Base-by-base conservation (phyloP, 345 rosid genomes). In the Nephelium lappaceum region DNA sequence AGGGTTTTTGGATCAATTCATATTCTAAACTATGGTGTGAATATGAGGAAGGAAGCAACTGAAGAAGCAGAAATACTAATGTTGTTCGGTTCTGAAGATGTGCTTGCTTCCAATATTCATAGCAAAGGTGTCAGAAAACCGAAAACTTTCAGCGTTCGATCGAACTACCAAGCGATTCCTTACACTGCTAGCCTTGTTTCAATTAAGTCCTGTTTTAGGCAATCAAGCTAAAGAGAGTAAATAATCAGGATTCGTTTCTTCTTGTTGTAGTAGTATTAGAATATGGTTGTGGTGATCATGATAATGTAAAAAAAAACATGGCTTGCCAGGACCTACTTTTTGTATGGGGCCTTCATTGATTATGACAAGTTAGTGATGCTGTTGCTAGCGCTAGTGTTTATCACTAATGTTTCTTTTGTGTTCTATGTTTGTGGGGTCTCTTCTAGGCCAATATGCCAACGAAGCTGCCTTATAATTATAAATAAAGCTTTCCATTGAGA, bases 371-470 rank as follows among this genome's bases (percentile, higher is more conserved):
- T 76, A 81, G 84, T 81, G 84, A 77, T 69, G 76, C 81, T 77
- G 81, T 77, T 71, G 91, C 83, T 75, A 6, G 83, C 85, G 81
- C 36, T 31, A 31, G 36, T 31, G 36, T 38, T 79, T 73, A 79
- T 83, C 87, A 77, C 71, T 71, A 25, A 41, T 49, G 25, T 77
- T 51, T 58, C 21, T 39, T 43, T 19, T 45, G 45, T 18, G 25
- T 23, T 51, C 36, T 69, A 15, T 73, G 24, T 11, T 65, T 51
- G 84, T 86, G 84, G 91, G 90, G 91, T 82, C 86, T 72, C 23
- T 27, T 66, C 41, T 53, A 73, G 45, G 79, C 84, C 81, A 79
- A 78, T 83, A 80, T 74, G 81, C 87, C 86, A 80, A 87, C 89
- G 83, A 76, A 79, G 58, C 11, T 78, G 85, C 86, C 80, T 31